Base-by-base conservation (phyloP, 2,329 filamentous ascomycete genomes). In the Saccharata proteae region DNA sequence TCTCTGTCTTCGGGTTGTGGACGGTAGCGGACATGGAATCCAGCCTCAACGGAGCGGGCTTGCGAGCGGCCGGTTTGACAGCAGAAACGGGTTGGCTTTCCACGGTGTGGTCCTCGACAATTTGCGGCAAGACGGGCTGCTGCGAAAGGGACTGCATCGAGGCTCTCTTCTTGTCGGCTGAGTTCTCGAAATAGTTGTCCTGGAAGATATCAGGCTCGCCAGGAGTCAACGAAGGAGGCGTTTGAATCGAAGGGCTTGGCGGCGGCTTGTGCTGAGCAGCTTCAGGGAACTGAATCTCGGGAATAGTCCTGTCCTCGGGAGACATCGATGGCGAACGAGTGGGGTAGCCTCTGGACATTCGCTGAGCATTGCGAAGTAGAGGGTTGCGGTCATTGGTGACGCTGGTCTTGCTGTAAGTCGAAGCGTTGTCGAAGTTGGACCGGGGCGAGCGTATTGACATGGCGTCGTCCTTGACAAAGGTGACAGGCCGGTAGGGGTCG, bases 401-500 rank as follows among this genome's bases (percentile, higher is more conserved):
- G 20, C 63, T 67, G 3, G 65, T 69, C 10, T 60, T 59, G 12
- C 65, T 65, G 43, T 67, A 64, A 40, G 66, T 59, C 10, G 69
- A 74, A 26, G 46, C 54, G 32, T 59, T 60, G 35, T 62, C 62
- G 32, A 32, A 32, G 10, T 32, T 32, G 42, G 37, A 38, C 44
- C 41, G 38, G 42, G 46, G 36, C 15, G 61, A 47, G 54, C 35
- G 38, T 52, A 54, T 10, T 41, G 41, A 34, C 17, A 10, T 33
- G 27, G 39, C 62, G 21, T 61, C 59, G 18, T 47, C 51, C 35
- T 54, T 62, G 36, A 72, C 59, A 48, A 80, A 77, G 19, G 62
- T 59, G 11, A 72, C 68, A 1, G 65, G 68, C 30, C 83, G 74
- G 58, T 94, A 96, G 20, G 85, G 88, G 54, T 94, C 88, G 45